These are phyloP conservation scores for Plasmodium inui DNA, from an alignment of 169 alveolate genomes.

Conservation along the genomic window DNA sequence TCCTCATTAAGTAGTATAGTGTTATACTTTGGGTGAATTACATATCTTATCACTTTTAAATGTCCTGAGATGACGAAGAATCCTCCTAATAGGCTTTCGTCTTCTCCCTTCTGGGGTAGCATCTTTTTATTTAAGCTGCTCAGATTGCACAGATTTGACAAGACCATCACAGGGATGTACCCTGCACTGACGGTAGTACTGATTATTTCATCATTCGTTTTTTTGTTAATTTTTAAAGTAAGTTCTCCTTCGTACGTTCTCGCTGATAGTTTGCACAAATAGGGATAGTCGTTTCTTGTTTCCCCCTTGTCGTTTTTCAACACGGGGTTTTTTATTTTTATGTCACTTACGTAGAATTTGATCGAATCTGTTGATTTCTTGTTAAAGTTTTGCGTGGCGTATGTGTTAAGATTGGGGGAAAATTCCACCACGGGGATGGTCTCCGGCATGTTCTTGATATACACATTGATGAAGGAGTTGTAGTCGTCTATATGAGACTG, in stretches of 20 bases:
- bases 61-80: conserved; percentile 98
- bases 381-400: conserved; percentile 7
- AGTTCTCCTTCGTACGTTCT: conserved; percentile 76
- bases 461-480: conserved; percentile 72
- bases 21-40: conserved; percentile 95
- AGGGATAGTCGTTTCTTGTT: conserved; percentile 56
- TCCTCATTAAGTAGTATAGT: conserved; percentile 86
- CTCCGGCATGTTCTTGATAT: conserved; percentile 75
- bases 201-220: conserved; percentile 55
- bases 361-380: conserved; percentile 8
- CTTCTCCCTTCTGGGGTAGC: conserved; percentile 96
- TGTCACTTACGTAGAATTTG: conserved; percentile 69
- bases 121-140: conserved; percentile 91
- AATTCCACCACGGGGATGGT: conserved; percentile 41
- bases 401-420: conserved; percentile 39
- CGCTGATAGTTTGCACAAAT: conserved; percentile 60
- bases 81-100: conserved; percentile 98
- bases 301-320: conserved; percentile 57
- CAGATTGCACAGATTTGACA: conserved; percentile 95
- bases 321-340: conserved; percentile 58
- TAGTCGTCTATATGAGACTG: conserved; percentile 75
- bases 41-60: conserved; percentile 97
- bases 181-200: conserved; percentile 88
- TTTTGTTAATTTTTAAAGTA: conserved; percentile 34
- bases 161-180: conserved; percentile 97